Conservation (phyloP, 1,139 yeast genomes). For the Zygosaccharomyces pseudobailii region DNA sequence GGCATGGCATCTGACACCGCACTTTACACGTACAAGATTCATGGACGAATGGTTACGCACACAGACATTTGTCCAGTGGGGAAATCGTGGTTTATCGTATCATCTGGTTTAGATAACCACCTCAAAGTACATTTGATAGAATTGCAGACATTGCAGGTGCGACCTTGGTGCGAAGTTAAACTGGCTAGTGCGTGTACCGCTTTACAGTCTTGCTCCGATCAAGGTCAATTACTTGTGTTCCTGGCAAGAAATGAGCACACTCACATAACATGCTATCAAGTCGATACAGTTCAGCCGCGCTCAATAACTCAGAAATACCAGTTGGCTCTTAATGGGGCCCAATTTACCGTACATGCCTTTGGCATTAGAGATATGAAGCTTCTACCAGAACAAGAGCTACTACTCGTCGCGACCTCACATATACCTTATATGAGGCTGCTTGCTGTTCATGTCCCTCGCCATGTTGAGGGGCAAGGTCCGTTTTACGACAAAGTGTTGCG, state of each 20-base stretch:
- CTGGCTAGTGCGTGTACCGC: conserved; percentile 49
- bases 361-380: conserved; percentile 50
- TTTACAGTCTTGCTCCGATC: conserved; percentile 35
- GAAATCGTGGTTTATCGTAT: conserved; percentile 40
- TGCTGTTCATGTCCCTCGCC: conserved; percentile 41
- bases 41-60: conserved; percentile 41
- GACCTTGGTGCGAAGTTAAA: conserved; percentile 35
- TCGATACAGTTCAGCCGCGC: conserved; percentile 17
- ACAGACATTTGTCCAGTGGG: conserved; percentile 30
- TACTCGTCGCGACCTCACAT: conserved; percentile 67
- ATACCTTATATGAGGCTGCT: conserved; percentile 70
- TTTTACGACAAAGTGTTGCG: conserved; percentile 45
- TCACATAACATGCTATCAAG: conserved; percentile 44
- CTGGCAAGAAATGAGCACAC: conserved; percentile 62
- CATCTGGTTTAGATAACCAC: conserved; percentile 60
- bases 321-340: conserved; percentile 69
- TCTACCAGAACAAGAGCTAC: conserved; percentile 16
- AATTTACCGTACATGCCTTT: conserved; percentile 64
- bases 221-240: conserved; percentile 38
- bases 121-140: conserved; percentile 41
- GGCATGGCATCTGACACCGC: neutral
- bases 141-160: conserved; percentile 18
- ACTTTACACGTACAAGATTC: conserved; percentile 30
- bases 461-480: conserved; percentile 12
- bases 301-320: conserved; percentile 38